A percentile compares a stretch with the other conserved stretches of the same genome.
phyloP scores from a whole-genome alignment of 2,329 filamentous ascomycete genomes.

The Colletotrichum viniferum region DNA sequence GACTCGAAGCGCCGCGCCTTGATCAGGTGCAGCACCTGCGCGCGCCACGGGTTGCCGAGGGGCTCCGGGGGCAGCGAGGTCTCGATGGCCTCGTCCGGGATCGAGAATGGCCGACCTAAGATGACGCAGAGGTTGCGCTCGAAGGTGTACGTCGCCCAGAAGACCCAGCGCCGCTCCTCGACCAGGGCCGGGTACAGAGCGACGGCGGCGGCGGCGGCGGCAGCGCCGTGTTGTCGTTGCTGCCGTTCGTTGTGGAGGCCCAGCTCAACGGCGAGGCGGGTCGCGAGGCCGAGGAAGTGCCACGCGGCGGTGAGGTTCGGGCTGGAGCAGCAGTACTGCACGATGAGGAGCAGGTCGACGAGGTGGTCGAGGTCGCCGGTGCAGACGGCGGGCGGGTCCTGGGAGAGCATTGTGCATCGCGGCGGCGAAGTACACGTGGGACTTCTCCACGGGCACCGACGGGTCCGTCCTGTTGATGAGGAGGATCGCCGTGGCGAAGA shows the following conservation, averaged over 20 bases:
- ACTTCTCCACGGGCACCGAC: constrained; percentile 1
- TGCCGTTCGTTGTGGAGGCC: constrained; percentile 9
- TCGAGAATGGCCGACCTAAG: constrained; percentile 12
- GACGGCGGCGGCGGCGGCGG: accelerated
- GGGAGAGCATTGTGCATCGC: constrained; percentile 1
- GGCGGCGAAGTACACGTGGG: constrained; percentile 15
- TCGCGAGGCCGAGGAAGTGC: constrained; percentile 20
- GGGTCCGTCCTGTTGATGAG: constrained; percentile 20
- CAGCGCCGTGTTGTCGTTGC: not conserved
- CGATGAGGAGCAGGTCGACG: constrained; percentile 10
- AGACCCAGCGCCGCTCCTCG: constrained; percentile 11
- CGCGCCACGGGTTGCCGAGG: not conserved
- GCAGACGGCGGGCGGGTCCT: constrained; percentile 4
- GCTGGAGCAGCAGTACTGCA: constrained; percentile 17
- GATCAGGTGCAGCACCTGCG: constrained; percentile 25
- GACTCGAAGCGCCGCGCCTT: constrained; percentile 26
- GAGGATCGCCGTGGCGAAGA: constrained; percentile 14
- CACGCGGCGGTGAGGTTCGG: constrained; percentile 17
- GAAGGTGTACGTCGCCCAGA: constrained; percentile 20
- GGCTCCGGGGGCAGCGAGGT: constrained; percentile 8
- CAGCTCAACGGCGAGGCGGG: constrained; percentile 15
- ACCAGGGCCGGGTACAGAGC: not conserved
- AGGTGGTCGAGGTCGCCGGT: constrained; percentile 18
- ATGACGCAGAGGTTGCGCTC: constrained; percentile 23
- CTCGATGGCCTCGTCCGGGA: constrained; percentile 21